These are phyloP conservation scores for Verticillium nonalfalfae DNA, from an alignment of 2,329 filamentous ascomycete genomes.

Conservation along the genomic window DNA sequence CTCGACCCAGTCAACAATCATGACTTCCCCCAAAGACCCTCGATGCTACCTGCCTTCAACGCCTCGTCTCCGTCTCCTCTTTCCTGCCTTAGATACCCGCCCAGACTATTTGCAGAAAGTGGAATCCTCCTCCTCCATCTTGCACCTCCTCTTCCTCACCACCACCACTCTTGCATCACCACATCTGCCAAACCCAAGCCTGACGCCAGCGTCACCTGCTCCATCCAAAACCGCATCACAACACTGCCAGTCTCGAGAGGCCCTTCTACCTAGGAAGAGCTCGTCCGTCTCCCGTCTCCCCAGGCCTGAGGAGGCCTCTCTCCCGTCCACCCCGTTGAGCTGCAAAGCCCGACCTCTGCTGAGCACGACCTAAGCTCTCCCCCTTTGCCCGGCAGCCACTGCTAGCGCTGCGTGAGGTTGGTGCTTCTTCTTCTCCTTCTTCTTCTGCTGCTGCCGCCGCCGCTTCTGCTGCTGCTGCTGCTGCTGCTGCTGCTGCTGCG, in stretches of 20 bases:
- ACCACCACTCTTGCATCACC: background rate
- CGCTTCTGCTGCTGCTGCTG: too few species aligned
- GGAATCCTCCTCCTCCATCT: background rate
- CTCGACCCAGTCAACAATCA: background rate
- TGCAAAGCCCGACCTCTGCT: slow-evolving; percentile 37
- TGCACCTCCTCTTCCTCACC: background rate
- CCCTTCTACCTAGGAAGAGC: background rate
- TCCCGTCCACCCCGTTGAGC: slow-evolving; percentile 3
- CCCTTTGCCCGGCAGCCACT: slow-evolving; percentile 66
- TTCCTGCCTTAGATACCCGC: background rate
- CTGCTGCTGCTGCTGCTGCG: too few species aligned
- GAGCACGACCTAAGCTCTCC: slow-evolving; percentile 34
- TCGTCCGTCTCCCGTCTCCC: slow-evolving; percentile 7
- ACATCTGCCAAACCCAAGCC: background rate
- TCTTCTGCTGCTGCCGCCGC: too few species aligned
- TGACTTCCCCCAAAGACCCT: background rate
- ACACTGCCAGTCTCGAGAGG: background rate
- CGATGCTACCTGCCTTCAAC: background rate
- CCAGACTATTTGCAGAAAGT: background rate
- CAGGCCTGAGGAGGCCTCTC: slow-evolving; percentile 1
- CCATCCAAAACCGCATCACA: background rate
- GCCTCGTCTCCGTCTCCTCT: background rate
- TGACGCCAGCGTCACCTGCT: background rate
- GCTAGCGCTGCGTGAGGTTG: slow-evolving; percentile 81
- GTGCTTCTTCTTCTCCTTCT: slow-evolving; percentile 11